Evolutionary conservation across 2,329 filamentous ascomycete species (phyloP).

Genomic region (Trichoderma sp.): DNA sequence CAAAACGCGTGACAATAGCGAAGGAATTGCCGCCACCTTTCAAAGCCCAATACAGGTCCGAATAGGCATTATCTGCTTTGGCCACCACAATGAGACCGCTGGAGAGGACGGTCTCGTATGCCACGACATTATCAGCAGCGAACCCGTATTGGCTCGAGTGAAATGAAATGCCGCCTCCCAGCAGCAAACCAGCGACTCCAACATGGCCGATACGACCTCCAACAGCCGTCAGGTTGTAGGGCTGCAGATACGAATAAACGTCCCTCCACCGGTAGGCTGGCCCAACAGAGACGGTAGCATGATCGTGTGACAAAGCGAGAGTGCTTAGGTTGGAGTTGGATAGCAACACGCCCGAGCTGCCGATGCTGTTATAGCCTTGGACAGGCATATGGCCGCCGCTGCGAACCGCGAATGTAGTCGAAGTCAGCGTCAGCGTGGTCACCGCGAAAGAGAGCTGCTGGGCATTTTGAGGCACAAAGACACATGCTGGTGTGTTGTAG

Average conservation of each 20-base stretch:
- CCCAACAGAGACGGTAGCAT: slow-evolving; percentile 43
- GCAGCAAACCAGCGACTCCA: slow-evolving; percentile 34
- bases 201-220: slow-evolving; percentile 45
- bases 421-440: not conserved
- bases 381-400: slow-evolving; percentile 22
- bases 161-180: slow-evolving; percentile 32
- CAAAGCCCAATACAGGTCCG: slow-evolving; percentile 48
- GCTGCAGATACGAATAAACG: slow-evolving; percentile 29
- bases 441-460: not conserved
- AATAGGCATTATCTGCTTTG: slow-evolving; percentile 33
- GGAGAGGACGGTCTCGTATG: slow-evolving; percentile 51
- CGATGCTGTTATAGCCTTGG: slow-evolving; percentile 24
- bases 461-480: not conserved
- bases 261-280: slow-evolving; percentile 45
- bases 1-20: slow-evolving; percentile 37
- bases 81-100: slow-evolving; percentile 47
- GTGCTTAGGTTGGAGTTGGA: not conserved
- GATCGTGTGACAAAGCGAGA: not conserved
- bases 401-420: slow-evolving; percentile 24
- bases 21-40: slow-evolving; percentile 45
- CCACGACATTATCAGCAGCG: slow-evolving; percentile 47
- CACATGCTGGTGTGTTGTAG: not conserved
- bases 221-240: slow-evolving; percentile 41
- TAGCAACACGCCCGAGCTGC: not conserved
- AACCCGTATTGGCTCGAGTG: slow-evolving; percentile 43